A percentile compares a stretch with the other conserved stretches of the same genome.
Evolutionary conservation across 2,329 filamentous ascomycete species (phyloP).

Genomic region (Trichophyton rubrum): DNA sequence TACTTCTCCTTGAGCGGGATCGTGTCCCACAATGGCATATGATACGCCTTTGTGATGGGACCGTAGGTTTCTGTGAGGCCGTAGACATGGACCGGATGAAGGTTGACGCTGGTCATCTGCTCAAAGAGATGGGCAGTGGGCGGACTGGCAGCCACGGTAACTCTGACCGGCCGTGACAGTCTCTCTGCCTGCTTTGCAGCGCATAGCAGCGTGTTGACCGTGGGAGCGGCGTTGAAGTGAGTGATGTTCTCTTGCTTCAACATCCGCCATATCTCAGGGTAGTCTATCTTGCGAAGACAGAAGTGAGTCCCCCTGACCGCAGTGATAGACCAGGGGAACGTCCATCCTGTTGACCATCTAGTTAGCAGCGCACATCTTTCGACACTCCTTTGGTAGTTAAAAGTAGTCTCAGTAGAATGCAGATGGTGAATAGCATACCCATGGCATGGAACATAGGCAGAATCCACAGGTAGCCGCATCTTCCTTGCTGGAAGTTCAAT

Average conservation of each 20-base stretch:
- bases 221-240: slow-evolving; percentile 92
- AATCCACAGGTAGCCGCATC: slow-evolving; percentile 81
- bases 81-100: slow-evolving; percentile 87
- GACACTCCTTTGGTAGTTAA: no score
- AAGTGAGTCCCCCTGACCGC: slow-evolving; percentile 90
- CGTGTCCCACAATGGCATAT: slow-evolving; percentile 70
- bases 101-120: slow-evolving; percentile 77
- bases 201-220: slow-evolving; percentile 88
- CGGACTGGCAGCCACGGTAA: slow-evolving; percentile 86
- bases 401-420: no score
- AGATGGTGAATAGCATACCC: slow-evolving; percentile 26
- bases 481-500: slow-evolving; percentile 55
- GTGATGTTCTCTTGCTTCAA: slow-evolving; percentile 78
- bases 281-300: slow-evolving; percentile 89
- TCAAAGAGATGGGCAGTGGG: slow-evolving; percentile 85
- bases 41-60: slow-evolving; percentile 87
- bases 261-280: slow-evolving; percentile 79
- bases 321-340: slow-evolving; percentile 85
- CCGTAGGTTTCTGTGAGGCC: slow-evolving; percentile 83
- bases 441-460: slow-evolving; percentile 71
- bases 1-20: slow-evolving; percentile 67
- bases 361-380: no score
- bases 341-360: slow-evolving; percentile 45
- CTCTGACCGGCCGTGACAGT: slow-evolving; percentile 59
- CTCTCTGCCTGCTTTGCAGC: slow-evolving; percentile 60